Evolutionary conservation across 2,329 filamentous ascomycete species (phyloP).

Genomic region (Microcyclosporella mali): DNA sequence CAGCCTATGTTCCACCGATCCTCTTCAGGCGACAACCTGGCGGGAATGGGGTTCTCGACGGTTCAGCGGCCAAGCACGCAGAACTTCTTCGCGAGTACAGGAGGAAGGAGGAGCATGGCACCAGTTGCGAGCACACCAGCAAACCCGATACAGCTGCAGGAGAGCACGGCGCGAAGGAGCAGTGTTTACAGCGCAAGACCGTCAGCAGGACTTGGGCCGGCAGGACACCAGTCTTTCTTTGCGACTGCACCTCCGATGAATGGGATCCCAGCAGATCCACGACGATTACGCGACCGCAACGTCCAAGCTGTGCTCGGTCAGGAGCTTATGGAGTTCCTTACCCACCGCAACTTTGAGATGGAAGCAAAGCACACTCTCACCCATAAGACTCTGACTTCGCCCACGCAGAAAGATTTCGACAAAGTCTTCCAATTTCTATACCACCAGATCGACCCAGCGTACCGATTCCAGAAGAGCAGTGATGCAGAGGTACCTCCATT

Average conservation of each 20-base stretch:
- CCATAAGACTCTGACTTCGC: conserved; percentile 83
- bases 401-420: conserved; percentile 97
- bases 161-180: conserved; percentile 61
- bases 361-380: conserved; percentile 95
- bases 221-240: conserved; percentile 85
- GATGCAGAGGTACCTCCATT: conserved; percentile 91
- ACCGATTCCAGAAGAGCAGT: conserved; percentile 88
- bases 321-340: conserved; percentile 85
- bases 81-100: conserved; percentile 53
- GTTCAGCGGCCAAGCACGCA: conserved; percentile 78
- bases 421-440: conserved; percentile 98
- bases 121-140: conserved; percentile 50
- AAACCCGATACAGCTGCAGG: conserved; percentile 41
- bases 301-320: conserved; percentile 80
- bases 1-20: conserved; percentile 83
- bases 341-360: conserved; percentile 92
- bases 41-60: conserved; percentile 75
- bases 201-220: conserved; percentile 58
- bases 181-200: conserved; percentile 55
- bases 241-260: conserved; percentile 75
- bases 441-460: conserved; percentile 87
- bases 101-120: conserved; percentile 65
- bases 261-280: conserved; percentile 77
- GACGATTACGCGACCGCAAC: conserved; percentile 72
- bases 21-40: conserved; percentile 72